Conservation (phyloP, 495 filamentous ascomycete species). For the Rhypophila decipiens region DNA sequence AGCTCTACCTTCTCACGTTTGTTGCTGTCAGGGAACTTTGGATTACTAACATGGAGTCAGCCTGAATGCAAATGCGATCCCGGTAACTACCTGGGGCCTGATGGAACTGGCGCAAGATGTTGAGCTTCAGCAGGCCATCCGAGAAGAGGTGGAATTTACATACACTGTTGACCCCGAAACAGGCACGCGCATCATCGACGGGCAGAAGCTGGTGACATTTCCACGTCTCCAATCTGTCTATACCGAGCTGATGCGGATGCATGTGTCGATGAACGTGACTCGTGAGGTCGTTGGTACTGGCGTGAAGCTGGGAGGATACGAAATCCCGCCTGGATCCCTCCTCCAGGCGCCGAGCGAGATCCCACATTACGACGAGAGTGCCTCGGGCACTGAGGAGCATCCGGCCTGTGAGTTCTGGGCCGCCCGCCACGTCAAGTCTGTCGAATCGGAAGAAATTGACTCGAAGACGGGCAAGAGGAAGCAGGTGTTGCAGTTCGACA, state of each 20-base stretch:
- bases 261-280: conserved; percentile 23
- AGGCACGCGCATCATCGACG: conserved; percentile 11
- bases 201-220: conserved; percentile 18
- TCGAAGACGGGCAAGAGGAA: not conserved
- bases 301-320: too few relatives aligned
- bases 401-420: conserved; percentile 31
- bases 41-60: not conserved
- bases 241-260: conserved; percentile 31
- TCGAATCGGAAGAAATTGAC: conserved; percentile 2
- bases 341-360: conserved; percentile 17
- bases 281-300: too few relatives aligned
- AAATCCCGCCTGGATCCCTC: too few relatives aligned
- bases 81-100: conserved; percentile 20
- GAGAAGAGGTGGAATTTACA: conserved; percentile 13
- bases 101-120: conserved; percentile 22
- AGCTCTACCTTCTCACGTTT: not conserved
- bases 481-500: not conserved
- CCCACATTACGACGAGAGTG: conserved; percentile 16
- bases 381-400: conserved; percentile 23
- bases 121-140: conserved; percentile 13
- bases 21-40: not conserved
- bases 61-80: conserved; percentile 25
- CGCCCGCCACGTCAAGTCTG: conserved; percentile 16
- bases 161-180: conserved; percentile 5
- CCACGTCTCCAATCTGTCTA: conserved; percentile 35